Percentiles rank a stretch among this genome's conserved stretches.
These are phyloP conservation scores for Psophocarpus tetragonolobus DNA, from an alignment of 306 rosid genomes.

Conservation along the genomic window DNA sequence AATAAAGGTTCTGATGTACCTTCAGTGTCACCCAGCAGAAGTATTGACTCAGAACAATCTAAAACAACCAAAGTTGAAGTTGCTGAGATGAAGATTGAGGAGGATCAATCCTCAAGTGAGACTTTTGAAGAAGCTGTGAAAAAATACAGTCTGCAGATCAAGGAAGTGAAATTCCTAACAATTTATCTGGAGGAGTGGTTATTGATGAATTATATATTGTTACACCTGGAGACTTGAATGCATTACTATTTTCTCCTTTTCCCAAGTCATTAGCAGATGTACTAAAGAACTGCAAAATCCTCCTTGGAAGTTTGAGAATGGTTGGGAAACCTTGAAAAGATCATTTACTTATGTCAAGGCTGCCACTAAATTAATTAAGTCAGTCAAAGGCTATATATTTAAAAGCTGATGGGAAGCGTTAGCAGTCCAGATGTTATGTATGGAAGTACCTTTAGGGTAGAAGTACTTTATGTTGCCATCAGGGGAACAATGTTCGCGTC, in stretches of 20 bases:
- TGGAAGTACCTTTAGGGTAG: slow-evolving; percentile 74
- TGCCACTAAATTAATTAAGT: slow-evolving; percentile 71
- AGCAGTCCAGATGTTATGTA: slow-evolving; percentile 90
- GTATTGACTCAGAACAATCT: slow-evolving; percentile 54
- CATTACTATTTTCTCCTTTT: slow-evolving; percentile 67
- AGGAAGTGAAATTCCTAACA: slow-evolving; percentile 65
- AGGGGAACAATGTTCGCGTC: slow-evolving; percentile 69
- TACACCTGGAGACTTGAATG: slow-evolving; percentile 69
- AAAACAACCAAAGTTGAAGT: slow-evolving; percentile 48
- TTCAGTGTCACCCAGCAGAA: slow-evolving; percentile 39
- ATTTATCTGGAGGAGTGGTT: slow-evolving; percentile 85
- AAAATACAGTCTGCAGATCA: slow-evolving; percentile 60
- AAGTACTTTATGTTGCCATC: slow-evolving; percentile 76
- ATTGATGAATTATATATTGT: slow-evolving; percentile 73
- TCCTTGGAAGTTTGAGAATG: slow-evolving; percentile 73
- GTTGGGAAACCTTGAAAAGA: slow-evolving; percentile 56
- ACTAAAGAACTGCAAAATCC: slow-evolving; percentile 64
- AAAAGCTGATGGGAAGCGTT: slow-evolving; percentile 78
- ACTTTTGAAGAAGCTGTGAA: slow-evolving; percentile 68
- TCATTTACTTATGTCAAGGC: slow-evolving; percentile 72
- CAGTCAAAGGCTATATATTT: slow-evolving; percentile 69
- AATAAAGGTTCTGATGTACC: slow-evolving; percentile 55
- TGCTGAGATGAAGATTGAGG: slow-evolving; percentile 57
- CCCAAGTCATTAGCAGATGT: slow-evolving; percentile 60
- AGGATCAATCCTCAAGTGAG: slow-evolving; percentile 56